Conservation (phyloP, 2,329 filamentous ascomycete species). For the Clarireedia paspali region DNA sequence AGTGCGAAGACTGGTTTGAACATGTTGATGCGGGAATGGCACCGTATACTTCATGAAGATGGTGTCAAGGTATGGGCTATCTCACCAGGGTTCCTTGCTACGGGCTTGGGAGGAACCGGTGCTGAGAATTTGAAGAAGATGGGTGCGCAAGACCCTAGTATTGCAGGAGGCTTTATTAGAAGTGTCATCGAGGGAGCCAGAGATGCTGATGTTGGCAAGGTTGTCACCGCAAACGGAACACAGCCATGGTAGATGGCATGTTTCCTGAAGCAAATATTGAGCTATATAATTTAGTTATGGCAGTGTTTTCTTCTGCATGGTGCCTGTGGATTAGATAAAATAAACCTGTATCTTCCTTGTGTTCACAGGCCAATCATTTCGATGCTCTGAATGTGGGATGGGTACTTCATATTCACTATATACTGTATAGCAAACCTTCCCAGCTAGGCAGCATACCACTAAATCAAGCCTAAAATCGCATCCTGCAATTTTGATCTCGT, state of each 20-base stretch:
- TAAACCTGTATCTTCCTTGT: no score
- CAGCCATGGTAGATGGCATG: conserved; percentile 12
- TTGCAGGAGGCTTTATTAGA: conserved; percentile 33
- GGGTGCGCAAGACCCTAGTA: conserved; percentile 30
- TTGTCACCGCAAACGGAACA: conserved; percentile 21
- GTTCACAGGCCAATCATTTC: no score
- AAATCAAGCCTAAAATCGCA: no score
- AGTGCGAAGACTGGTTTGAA: conserved; percentile 38
- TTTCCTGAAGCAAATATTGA: no score
- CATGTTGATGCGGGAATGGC: conserved; percentile 42
- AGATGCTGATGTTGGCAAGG: conserved; percentile 35
- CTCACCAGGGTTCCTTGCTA: conserved; percentile 43
- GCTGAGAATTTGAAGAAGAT: conserved; percentile 13
- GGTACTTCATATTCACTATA: no score
- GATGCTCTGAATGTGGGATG: no score
- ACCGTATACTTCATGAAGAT: conserved; percentile 37
- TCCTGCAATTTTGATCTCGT: no score
- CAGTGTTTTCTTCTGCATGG: no score
- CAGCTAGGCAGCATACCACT: no score
- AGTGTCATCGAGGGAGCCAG: conserved; percentile 35
- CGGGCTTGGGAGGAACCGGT: conserved; percentile 29
- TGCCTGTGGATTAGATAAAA: no score
- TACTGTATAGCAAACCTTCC: no score
- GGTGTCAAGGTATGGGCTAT: conserved; percentile 43
- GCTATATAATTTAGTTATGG: no score